These are phyloP conservation scores for Hyaloscypha hepaticicola DNA, from an alignment of 495 filamentous ascomycete species.

Conservation along the genomic window DNA sequence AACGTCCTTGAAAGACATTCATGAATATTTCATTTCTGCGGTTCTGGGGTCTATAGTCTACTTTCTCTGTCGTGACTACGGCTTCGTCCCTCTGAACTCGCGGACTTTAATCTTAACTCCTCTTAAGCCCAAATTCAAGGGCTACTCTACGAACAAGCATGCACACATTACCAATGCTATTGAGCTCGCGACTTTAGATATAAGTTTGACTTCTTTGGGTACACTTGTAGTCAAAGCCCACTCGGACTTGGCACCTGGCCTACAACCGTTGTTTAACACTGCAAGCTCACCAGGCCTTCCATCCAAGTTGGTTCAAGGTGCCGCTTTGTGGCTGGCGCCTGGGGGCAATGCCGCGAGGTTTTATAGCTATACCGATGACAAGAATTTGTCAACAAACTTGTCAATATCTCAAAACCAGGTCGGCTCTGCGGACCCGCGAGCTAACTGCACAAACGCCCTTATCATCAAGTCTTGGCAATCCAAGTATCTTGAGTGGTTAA, in stretches of 20 bases:
- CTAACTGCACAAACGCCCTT: constrained; percentile 3
- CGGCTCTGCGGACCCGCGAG: neutral
- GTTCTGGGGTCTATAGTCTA: constrained; percentile 30
- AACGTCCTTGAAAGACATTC: constrained; percentile 23
- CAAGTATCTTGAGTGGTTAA: constrained; percentile 31
- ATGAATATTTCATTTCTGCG: constrained; percentile 33
- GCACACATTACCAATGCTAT: constrained; percentile 10
- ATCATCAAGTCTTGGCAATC: constrained; percentile 30
- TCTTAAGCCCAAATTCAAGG: neutral
- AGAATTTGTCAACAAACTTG: constrained; percentile 2
- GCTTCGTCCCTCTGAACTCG: constrained; percentile 31
- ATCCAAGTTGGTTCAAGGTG: constrained; percentile 16
- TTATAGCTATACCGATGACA: constrained; percentile 14
- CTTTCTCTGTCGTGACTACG: constrained; percentile 28
- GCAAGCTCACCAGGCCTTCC: neutral
- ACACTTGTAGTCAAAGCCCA: constrained; percentile 30
- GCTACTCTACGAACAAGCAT: neutral
- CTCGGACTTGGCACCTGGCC: constrained; percentile 25
- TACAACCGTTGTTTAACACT: constrained; percentile 15
- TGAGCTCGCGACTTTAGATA: constrained; percentile 32
- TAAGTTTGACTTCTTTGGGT: constrained; percentile 33
- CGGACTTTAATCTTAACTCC: constrained; percentile 29
- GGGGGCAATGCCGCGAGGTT: constrained; percentile 47
- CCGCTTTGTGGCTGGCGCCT: constrained; percentile 49
- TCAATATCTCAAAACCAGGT: constrained; percentile 13